Conservation (phyloP, 192 early-diverging fungal species). For the Coemansia biformis region DNA sequence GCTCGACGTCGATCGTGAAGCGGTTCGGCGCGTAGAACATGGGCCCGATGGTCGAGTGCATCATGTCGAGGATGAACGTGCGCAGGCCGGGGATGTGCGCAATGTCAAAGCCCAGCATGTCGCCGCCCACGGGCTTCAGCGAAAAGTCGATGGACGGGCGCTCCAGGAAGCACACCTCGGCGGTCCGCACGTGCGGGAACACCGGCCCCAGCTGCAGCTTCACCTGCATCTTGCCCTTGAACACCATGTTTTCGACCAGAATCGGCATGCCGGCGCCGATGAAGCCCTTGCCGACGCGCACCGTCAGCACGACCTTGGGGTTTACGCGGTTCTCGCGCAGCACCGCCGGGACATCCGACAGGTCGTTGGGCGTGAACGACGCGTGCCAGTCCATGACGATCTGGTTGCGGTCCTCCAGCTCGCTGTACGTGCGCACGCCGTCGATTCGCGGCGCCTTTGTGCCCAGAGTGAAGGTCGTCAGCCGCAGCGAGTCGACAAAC, state of each 20-base stretch:
- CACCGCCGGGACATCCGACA: constrained; percentile 63
- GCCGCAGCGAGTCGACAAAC: constrained; percentile 72
- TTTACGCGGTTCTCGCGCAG: constrained; percentile 68
- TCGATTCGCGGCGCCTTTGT: constrained; percentile 71
- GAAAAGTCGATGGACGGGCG: constrained; percentile 84
- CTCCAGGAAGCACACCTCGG: constrained; percentile 81
- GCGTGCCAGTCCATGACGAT: constrained; percentile 87
- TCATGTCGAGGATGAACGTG: constrained; percentile 67
- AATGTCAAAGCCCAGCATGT: constrained; percentile 80
- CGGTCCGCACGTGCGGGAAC: constrained; percentile 81
- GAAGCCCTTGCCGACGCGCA: constrained; percentile 82
- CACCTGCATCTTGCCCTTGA: constrained; percentile 70
- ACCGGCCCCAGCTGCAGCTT: constrained; percentile 79
- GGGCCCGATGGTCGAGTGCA: constrained; percentile 66
- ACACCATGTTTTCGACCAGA: constrained; percentile 78
- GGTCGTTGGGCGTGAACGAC: constrained; percentile 79
- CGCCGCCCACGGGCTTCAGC: constrained; percentile 84
- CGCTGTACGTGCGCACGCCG: constrained; percentile 65
- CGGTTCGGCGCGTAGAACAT: constrained; percentile 84
- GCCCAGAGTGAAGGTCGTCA: constrained; percentile 72
- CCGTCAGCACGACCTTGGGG: constrained; percentile 80
- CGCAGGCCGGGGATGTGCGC: constrained; percentile 81
- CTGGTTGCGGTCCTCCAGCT: constrained; percentile 66
- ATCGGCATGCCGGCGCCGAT: constrained; percentile 81
- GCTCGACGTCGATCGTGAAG: constrained; percentile 72